Evolutionary conservation across 176 grass and related monocot species (phyloP).

Genomic region (Carex myosuroides): DNA sequence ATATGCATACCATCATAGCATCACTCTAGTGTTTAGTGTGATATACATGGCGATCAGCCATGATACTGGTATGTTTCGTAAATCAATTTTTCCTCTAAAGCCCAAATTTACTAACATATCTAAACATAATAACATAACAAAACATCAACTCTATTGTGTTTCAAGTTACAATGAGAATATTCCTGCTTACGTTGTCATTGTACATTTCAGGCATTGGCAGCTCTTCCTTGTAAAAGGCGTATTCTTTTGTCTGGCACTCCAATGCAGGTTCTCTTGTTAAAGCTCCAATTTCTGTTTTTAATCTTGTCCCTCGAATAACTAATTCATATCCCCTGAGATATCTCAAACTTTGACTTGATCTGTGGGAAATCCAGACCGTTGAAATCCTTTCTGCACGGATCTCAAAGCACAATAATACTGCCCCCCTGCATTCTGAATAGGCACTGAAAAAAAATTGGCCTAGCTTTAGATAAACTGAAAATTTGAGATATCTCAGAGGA

Average conservation of each 20-base stretch:
- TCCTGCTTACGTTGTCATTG: neutral
- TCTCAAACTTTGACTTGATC: too few species aligned
- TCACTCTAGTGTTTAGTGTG: neutral
- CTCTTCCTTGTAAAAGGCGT: conserved; percentile 80
- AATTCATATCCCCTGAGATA: too few species aligned
- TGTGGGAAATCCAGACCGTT: too few species aligned
- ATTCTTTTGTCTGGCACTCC: conserved; percentile 91
- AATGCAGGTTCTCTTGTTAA: conserved; percentile 62
- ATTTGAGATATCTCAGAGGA: too few species aligned
- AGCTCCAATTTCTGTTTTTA: neutral
- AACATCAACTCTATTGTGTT: neutral
- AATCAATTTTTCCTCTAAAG: neutral
- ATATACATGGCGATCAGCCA: neutral
- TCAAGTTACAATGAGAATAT: neutral
- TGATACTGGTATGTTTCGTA: neutral
- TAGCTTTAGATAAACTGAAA: too few species aligned
- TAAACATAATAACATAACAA: neutral
- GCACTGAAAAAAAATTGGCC: too few species aligned
- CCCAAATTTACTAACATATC: neutral
- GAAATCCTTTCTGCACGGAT: too few species aligned
- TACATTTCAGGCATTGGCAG: conserved; percentile 58
- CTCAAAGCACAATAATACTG: too few species aligned
- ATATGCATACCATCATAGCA: too few species aligned
- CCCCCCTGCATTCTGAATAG: too few species aligned
- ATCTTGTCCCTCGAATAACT: neutral